Base-by-base conservation (phyloP, 352 stramenopile genomes). In the Elongisporangium prolatum region DNA sequence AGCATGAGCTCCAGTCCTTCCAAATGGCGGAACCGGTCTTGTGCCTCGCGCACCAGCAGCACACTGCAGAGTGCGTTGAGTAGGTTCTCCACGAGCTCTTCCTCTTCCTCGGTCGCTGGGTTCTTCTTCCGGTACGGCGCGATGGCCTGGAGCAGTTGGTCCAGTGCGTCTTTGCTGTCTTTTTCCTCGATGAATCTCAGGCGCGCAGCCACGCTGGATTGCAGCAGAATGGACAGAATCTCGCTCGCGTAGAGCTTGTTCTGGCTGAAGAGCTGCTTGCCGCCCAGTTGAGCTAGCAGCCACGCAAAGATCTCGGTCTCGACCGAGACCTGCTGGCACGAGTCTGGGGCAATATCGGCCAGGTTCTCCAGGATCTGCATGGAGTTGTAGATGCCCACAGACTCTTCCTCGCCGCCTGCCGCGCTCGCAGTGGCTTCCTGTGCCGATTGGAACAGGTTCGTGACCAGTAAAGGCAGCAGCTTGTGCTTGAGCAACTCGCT, bases 1-100 rank as follows among this genome's bases (percentile, higher is more conserved):
- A 98, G 69, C 65, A 98, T 82, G 20, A 98, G 77, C 69, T 98
- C 92, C 13, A 98, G 73, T 4, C 95, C 95, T 78, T 98, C 88
- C 10, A 90, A 52, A 2, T 62, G 69, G 0, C 81, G 79, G 59
- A 88, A 89, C 10, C 79, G 76, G 37, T 63, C 62, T 59, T 91
- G 78, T 16, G 74, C 77, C 21, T 69, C 59, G 0, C 65, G 57
- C 3, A 81, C 55, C 54, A 74, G 68, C 63, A 98, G 63, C 21
- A 85, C 78, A 17, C 91, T 92, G 60, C 81, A 92, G 8, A 98
- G 68, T 37, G 76, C 59, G 62, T 97, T 85, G 64, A 98, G 93
- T 16, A 97, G 63, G 65, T 98, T 98, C 56, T 98, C 89, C 1
- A 98, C 74, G 17, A 94, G 86, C 68, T 98, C 95, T 55, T 97